Evolutionary conservation across 2,329 filamentous ascomycete species (phyloP), one percentile per base, ranked within the genome.

Genomic region (Sclerotinia nivalis): DNA sequence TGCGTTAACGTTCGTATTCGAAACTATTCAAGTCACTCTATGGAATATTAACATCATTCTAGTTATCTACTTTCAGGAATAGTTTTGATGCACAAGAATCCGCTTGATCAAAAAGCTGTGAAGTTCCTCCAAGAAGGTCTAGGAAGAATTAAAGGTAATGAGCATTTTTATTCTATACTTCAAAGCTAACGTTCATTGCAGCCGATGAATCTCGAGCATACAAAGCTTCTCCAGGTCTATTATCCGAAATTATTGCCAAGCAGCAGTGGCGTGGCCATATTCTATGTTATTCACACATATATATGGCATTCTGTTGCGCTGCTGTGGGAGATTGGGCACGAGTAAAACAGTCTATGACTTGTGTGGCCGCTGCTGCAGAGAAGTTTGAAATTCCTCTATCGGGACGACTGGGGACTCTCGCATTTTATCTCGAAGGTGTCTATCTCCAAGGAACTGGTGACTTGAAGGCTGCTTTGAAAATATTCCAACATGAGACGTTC

Each of bases 381-480:
- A 68, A 68, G 7, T 73, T 75, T 55, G 73, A 75, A n/a, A 70
- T 76, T 28, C 50, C 73, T 34, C 49, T 76, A 12, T 68, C 58
- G 15, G 76, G 75, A 3, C 69, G 76, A 56, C 66, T 79, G 6
- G 73, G 70, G 49, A 71, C 64, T 40, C 69, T 79, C 8, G 59
- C 71, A 15, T 71, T 74, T 56, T 97, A 97, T 79, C 87, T 97
- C 25, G 83, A 85, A 0, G 94, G 91, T 0, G 86, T 92, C 10
- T 91, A 93, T 74, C 83, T 89, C 66, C 95, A 97, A 81, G 92
- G 90, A 25, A 89, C 85, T 7, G 93, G 93, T 22, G 85, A 93
- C 72, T 83, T 96, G 1, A 82, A 87, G n/a, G 81, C 82, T 2
- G 93, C 95, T 4, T 81, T 93, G 20, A 75, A 82, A 4, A 84